Base-by-base conservation (phyloP, 371 early-diverging fungal species). In the Amoeboaphelidium protococcarum region DNA sequence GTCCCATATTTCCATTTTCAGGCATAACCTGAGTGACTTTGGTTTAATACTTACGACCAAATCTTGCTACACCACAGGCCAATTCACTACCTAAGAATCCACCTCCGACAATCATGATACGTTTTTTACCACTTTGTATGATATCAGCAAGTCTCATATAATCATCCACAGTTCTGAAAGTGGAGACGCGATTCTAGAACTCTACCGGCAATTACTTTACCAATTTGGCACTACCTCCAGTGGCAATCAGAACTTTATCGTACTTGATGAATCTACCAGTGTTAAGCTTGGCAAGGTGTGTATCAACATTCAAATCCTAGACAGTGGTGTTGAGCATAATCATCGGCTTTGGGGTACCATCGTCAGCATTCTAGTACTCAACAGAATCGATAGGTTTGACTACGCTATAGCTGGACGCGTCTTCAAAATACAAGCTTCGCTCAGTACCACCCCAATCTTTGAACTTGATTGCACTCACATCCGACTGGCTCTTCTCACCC, bases 51-150 rank as follows among this genome's bases (percentile, higher is more conserved):
- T 63, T 47, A 51, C 44, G 64, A 64, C 68, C 66, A 42, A 63
- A 55, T 23, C 69, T 64, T 20, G 76, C 71, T 41, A 80, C 55
- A 16, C 77, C 77, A 42, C 66, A 67, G 41, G 78, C 67, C 21
- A 80, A 55, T 52, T 80, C 80, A 44, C 71, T 69, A 25, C 80
- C 80, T 45, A 80, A 61, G 62, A 80, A 77, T 21, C 80, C 80
- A 40, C 78, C 78, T 47, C 80, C 80, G 31, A 78, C 54, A 40
- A 80, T 65, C 43, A 66, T 76, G 56, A 80, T 64, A n/a, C n/a
- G n/a, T 31, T 68, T 54, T 56, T 74, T 74, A 40, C 60, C 54
- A 40, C 55, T 51, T 24, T 69, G 61, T 41, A 58, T 49, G 4
- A 59, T 42, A 1, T 46, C 21, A n/a, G 60, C 52, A 26, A 80